Base-by-base conservation (phyloP, 495 filamentous ascomycete species). In the Jackrogersella minutella region DNA sequence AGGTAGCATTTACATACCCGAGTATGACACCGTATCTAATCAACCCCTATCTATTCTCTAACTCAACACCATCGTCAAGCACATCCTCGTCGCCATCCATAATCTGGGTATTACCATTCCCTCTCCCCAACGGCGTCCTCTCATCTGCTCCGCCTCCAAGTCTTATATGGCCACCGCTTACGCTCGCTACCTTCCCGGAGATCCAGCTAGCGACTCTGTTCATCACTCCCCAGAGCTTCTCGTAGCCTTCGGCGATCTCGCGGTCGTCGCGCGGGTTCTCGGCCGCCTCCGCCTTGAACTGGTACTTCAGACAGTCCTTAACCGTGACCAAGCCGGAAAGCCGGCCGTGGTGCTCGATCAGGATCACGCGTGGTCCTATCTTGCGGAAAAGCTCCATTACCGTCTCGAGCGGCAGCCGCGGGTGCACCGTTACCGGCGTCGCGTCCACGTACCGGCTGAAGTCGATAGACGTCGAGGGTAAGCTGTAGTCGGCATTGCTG, bases 311-410 rank as follows among this genome's bases (percentile, higher is more conserved):
- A 63, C 96, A 97, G 77, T 99, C 95, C 77, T 99, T 99, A 62
- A 97, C 91, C 0, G 95, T 99, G 9, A 99, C 92, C 4, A 98
- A 82, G 1, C 95, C 95, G 0, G 82, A 84, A 2, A 99, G 83
- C 31, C 86, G 84, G 19, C 95, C 95, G 44, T 89, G 88, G 72
- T 97, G 89, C 74, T 99, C 96, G 40, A 98, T 91, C 13, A 98
- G 82, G 52, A 99, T 92, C 10, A 97, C 93, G 1, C 96, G 87
- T 2, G 95, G 95, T 0, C 96, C 95, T 77, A 99, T 93, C 81
- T 99, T 99, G 73, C 95, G 94, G 83, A 99, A 99, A 41, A 98
- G 86, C 74, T 99, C 95, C 93, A 98, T 97, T 41, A 97, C 95
- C 0, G 95, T 99, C 77, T 99, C 95, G 0, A 99, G 86, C 0